Conservation (phyloP, 1,139 yeast species). For the Geotrichum klebahnii region DNA sequence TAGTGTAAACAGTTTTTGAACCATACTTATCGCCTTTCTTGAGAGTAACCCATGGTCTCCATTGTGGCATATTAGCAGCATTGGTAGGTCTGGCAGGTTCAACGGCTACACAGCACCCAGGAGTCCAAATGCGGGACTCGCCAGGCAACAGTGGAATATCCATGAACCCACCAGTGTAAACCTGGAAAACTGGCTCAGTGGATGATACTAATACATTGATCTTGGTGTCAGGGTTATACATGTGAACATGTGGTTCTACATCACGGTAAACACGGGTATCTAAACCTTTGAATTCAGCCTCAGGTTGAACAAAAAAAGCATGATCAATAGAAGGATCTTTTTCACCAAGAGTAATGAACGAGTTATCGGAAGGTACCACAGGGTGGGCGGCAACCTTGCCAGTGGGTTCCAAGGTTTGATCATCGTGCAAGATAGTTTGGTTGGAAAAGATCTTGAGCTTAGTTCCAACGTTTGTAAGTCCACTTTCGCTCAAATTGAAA, state of each 20-base stretch:
- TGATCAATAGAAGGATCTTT: slow-evolving; percentile 47
- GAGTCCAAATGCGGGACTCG: slow-evolving; percentile 37
- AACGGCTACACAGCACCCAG: slow-evolving; percentile 58
- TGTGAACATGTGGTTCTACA: slow-evolving; percentile 44
- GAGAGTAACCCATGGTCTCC: slow-evolving; percentile 52
- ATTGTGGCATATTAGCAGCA: slow-evolving; percentile 50
- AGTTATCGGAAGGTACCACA: slow-evolving; percentile 30
- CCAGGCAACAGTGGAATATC: slow-evolving; percentile 40
- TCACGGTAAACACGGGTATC: slow-evolving; percentile 44
- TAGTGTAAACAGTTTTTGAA: slow-evolving; percentile 44
- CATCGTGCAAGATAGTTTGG: slow-evolving; percentile 40
- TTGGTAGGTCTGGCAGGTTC: slow-evolving; percentile 61
- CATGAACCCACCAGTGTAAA: slow-evolving; percentile 59
- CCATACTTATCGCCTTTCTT: slow-evolving; percentile 55
- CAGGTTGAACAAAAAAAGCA: slow-evolving; percentile 48
- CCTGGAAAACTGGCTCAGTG: slow-evolving; percentile 67
- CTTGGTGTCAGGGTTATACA: slow-evolving; percentile 48
- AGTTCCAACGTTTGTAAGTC: slow-evolving; percentile 36
- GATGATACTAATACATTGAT: slow-evolving; percentile 47
- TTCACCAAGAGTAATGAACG: slow-evolving; percentile 34
- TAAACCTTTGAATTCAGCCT: slow-evolving; percentile 31
- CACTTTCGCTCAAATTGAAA: slow-evolving; percentile 45
- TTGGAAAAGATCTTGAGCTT: slow-evolving; percentile 36
- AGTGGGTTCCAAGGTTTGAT: slow-evolving; percentile 48
- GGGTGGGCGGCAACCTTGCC: slow-evolving; percentile 44